A percentile compares a stretch with the other conserved stretches of the same genome.
Evolutionary conservation across 1,284 basidiomycete species (phyloP).

Genomic region (Cryptococcus amylolentus): DNA sequence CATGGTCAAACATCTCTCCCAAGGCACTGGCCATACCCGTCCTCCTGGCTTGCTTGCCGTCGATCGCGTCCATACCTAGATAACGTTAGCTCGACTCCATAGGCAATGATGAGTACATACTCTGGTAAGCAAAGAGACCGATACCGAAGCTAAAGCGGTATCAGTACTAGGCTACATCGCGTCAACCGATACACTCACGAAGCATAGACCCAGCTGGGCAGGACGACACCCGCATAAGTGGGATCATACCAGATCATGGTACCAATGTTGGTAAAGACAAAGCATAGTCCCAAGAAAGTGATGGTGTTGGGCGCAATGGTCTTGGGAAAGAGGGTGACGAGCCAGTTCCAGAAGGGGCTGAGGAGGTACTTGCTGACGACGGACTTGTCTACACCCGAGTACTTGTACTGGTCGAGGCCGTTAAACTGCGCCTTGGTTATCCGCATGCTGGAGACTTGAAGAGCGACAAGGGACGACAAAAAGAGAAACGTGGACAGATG

Average conservation of each 20-base stretch:
- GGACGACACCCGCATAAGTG: conserved; percentile 61
- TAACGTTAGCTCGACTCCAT: not conserved
- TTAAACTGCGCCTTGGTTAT: conserved; percentile 50
- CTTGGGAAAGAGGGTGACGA: conserved; percentile 85
- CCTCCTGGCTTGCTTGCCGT: conserved; percentile 87
- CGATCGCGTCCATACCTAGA: conserved; percentile 49
- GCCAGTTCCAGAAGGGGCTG: conserved; percentile 90
- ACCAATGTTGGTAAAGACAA: conserved; percentile 79
- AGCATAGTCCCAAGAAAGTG: conserved; percentile 72
- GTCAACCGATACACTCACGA: conserved; percentile 56
- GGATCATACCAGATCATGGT: conserved; percentile 81
- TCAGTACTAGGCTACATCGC: not conserved
- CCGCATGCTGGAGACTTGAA: conserved; percentile 25
- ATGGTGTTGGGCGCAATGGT: conserved; percentile 88
- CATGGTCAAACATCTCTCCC: conserved; percentile 87
- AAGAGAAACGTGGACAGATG: not conserved
- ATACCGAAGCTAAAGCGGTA: conserved; percentile 65
- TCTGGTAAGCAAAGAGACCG: conserved; percentile 91
- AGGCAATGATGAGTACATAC: conserved; percentile 58
- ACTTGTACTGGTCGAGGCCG: conserved; percentile 58
- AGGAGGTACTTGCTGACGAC: conserved; percentile 57
- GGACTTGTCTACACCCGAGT: conserved; percentile 56
- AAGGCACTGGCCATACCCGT: conserved; percentile 95
- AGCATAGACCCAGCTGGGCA: conserved; percentile 80
- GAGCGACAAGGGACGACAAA: not conserved